Percentiles rank a stretch among this genome's conserved stretches.
Conservation (phyloP, 306 rosid genomes). For the Citrullus amarus region DNA sequence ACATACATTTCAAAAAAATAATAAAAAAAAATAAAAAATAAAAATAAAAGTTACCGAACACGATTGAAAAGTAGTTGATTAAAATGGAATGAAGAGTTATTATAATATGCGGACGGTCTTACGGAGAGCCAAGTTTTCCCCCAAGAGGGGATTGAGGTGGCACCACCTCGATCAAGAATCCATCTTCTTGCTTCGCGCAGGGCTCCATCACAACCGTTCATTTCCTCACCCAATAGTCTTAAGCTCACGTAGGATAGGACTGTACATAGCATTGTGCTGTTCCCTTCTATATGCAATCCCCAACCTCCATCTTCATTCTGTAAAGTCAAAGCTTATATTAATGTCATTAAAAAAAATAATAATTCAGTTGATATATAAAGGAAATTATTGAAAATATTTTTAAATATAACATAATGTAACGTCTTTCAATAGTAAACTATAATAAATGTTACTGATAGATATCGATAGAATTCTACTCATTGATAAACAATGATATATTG, state of each 20-base stretch:
- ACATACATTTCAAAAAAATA: no score
- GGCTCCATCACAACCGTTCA: slow-evolving; percentile 33
- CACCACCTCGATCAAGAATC: slow-evolving; percentile 64
- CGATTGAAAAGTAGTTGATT: no score
- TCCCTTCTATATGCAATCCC: slow-evolving; percentile 83
- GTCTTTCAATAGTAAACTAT: no score
- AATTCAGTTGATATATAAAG: no score
- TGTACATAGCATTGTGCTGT: slow-evolving; percentile 64
- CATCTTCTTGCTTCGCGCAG: slow-evolving; percentile 44
- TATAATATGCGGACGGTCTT: background rate
- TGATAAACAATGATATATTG: no score
- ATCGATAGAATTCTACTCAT: no score
- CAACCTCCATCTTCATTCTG: slow-evolving; percentile 79
- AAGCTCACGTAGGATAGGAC: slow-evolving; percentile 37
- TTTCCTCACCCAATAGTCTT: slow-evolving; percentile 56
- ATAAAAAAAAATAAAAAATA: no score
- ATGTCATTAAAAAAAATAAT: no score
- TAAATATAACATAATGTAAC: no score
- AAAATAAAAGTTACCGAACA: no score
- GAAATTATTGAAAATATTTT: no score
- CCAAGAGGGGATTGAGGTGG: slow-evolving; percentile 56
- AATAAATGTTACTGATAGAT: no score
- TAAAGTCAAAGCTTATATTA: background rate
- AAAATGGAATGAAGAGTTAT: background rate
- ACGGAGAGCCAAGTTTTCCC: slow-evolving; percentile 78